These are phyloP conservation scores for Neonectria magnoliae DNA, from an alignment of 2,329 filamentous ascomycete species.

Conservation along the genomic window DNA sequence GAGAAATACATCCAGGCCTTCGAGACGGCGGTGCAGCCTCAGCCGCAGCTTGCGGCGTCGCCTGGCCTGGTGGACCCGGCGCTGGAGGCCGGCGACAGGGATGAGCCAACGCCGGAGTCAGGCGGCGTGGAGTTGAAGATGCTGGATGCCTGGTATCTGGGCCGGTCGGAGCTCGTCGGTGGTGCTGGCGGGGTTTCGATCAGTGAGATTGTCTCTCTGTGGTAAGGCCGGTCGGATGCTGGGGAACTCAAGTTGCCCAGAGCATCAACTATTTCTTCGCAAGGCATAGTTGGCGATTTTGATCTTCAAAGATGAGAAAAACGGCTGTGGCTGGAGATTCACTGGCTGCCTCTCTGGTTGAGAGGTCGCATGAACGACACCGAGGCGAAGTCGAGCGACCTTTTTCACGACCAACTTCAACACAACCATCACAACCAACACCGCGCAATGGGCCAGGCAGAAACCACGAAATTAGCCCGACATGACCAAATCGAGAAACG, in stretches of 20 bases:
- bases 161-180: slow-evolving; percentile 20
- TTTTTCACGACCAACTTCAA: not conserved
- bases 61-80: slow-evolving; percentile 33
- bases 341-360: slow-evolving; percentile 13
- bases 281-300: not conserved
- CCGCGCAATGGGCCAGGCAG: not conserved
- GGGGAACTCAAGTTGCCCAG: not conserved
- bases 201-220: slow-evolving; percentile 35
- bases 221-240: slow-evolving; percentile 25
- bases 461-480: no score
- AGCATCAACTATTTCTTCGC: not conserved
- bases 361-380: slow-evolving; percentile 3
- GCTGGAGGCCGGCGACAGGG: slow-evolving; percentile 23
- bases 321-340: not conserved
- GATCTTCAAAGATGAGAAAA: not conserved
- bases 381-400: slow-evolving; percentile 8
- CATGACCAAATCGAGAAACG: no score
- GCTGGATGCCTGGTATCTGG: slow-evolving; percentile 38
- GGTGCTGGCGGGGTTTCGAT: slow-evolving; percentile 23
- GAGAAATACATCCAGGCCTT: slow-evolving; percentile 34
- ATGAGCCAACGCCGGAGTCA: not conserved
- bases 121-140: slow-evolving; percentile 33
- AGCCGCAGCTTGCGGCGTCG: slow-evolving; percentile 22
- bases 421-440: not conserved
- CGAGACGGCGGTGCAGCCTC: slow-evolving; percentile 31